Conservation (phyloP, 805 yeast species). For the Barnettozyma sp. region DNA sequence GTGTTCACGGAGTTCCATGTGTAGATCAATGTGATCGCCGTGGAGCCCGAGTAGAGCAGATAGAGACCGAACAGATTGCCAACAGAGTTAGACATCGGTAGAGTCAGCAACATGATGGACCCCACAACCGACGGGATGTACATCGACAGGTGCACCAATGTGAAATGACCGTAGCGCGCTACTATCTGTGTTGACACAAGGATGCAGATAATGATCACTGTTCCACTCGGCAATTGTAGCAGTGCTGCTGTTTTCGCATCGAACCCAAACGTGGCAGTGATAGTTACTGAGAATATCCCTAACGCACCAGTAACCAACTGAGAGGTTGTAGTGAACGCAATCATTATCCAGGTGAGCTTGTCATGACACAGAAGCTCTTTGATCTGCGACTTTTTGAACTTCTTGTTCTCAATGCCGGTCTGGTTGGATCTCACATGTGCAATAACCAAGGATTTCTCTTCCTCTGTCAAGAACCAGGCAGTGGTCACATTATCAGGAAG, state of each 20-base stretch:
- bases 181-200: slow-evolving; percentile 31
- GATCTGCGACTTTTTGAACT: slow-evolving; percentile 34
- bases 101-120: slow-evolving; percentile 35
- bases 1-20: slow-evolving; percentile 53
- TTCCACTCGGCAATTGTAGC: slow-evolving; percentile 49
- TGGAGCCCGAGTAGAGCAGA: slow-evolving; percentile 43
- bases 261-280: slow-evolving; percentile 16
- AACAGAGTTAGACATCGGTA: slow-evolving; percentile 29
- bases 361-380: slow-evolving; percentile 36
- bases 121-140: slow-evolving; percentile 48
- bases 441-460: slow-evolving; percentile 34
- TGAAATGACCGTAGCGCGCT: slow-evolving; percentile 28
- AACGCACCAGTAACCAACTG: slow-evolving; percentile 43
- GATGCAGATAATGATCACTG: slow-evolving; percentile 36
- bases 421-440: slow-evolving; percentile 36
- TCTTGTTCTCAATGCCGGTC: slow-evolving; percentile 40
- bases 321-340: slow-evolving; percentile 33
- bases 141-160: slow-evolving; percentile 31
- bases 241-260: slow-evolving; percentile 32
- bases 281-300: slow-evolving; percentile 16
- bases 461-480: slow-evolving; percentile 27
- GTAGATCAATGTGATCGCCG: slow-evolving; percentile 47
- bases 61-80: slow-evolving; percentile 43
- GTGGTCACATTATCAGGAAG: slow-evolving; percentile 42
- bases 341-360: slow-evolving; percentile 38